phyloP scores from a whole-genome alignment of 441 rosid species.

The Arabidopsis hybrid region DNA sequence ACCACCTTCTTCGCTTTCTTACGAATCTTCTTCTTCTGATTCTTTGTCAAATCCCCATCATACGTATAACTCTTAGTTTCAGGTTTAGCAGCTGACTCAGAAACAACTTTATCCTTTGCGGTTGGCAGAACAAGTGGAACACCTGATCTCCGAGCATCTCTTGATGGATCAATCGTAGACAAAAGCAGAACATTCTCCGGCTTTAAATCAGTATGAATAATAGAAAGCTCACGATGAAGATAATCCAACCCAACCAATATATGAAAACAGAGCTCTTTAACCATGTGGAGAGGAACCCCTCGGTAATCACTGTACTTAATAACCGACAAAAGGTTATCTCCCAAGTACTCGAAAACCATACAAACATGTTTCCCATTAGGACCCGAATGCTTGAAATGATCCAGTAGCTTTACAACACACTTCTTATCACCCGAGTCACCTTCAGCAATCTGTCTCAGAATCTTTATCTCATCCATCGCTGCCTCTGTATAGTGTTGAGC shows the following conservation, averaged over 20 bases:
- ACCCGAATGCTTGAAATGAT: conserved; percentile 83
- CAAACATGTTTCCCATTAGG: conserved; percentile 81
- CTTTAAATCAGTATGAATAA: conserved; percentile 81
- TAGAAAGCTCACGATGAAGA: conserved; percentile 66
- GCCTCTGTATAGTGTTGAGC: conserved; percentile 85
- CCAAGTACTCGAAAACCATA: conserved; percentile 81
- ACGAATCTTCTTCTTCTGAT: conserved; percentile 76
- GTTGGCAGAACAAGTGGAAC: conserved; percentile 58
- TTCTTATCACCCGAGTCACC: conserved; percentile 64
- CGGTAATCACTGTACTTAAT: conserved; percentile 72
- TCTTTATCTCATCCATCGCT: conserved; percentile 83
- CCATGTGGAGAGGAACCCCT: conserved; percentile 62
- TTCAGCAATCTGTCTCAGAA: conserved; percentile 69
- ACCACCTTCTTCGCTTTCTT: conserved; percentile 78
- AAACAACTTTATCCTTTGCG: conserved; percentile 47
- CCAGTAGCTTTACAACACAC: conserved; percentile 79
- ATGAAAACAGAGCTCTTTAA: conserved; percentile 68
- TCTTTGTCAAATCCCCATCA: conserved; percentile 65
- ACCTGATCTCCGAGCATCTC: conserved; percentile 64
- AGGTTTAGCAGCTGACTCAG: conserved; percentile 31
- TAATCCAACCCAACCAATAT: conserved; percentile 71
- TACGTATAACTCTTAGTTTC: conserved; percentile 50
- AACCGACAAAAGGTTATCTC: conserved; percentile 79
- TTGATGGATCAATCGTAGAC: conserved; percentile 64
- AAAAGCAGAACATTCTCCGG: conserved; percentile 73